Evolutionary conservation across 176 grass and related monocot genomes (phyloP), one percentile per base, ranked within the genome.

Genomic region (Hsuehochloa calcarea): DNA sequence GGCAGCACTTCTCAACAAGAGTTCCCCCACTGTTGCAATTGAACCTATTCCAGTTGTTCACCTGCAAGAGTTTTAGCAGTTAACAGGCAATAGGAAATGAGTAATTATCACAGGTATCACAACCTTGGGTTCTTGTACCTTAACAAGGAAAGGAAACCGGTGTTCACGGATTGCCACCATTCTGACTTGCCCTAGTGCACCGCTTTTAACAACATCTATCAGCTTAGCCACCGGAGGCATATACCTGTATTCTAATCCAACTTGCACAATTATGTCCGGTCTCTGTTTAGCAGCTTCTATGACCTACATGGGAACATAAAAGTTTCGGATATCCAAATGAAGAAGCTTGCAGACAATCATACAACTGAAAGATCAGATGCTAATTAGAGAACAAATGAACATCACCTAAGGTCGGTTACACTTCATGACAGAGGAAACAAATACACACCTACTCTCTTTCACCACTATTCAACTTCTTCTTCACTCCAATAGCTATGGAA

Each of bases 131-230:
- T 25, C 58, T 13, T 55, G 5, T 89, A 97, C 95, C 95, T 97
- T 97, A 75, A 97, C 95, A 77, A 97, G 91, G 81, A 97, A 97
- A 87, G 95, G 95, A 91, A 97, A 97, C 27, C 95, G 87, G 72
- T 97, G 95, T 61, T 97, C 95, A 22, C 91, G 92, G 63, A 95
- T 95, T 81, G 92, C 84, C 47, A 97, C 93, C 92, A 95, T 97
- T 88, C 87, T 93, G 61, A 97, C 82, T 66, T 88, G 89, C n/a
- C 95, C 95, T 0, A 97, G 76, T 47, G 89, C 85, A 25, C 92
- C 90, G 11, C 85, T 92, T 74, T 95, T 93, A 82, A 97, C 93
- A 60, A 88, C 75, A 74, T 93, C 87, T 58, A 97, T 97, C 77
- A 97, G 77, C 84, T 97, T 95, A 71, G 95, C 91, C 45, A 97